A percentile compares a stretch with the other conserved stretches of the same genome.
phyloP scores from a whole-genome alignment of 768 basidiomycete species.

The Strobilomyces echinocephalus region DNA sequence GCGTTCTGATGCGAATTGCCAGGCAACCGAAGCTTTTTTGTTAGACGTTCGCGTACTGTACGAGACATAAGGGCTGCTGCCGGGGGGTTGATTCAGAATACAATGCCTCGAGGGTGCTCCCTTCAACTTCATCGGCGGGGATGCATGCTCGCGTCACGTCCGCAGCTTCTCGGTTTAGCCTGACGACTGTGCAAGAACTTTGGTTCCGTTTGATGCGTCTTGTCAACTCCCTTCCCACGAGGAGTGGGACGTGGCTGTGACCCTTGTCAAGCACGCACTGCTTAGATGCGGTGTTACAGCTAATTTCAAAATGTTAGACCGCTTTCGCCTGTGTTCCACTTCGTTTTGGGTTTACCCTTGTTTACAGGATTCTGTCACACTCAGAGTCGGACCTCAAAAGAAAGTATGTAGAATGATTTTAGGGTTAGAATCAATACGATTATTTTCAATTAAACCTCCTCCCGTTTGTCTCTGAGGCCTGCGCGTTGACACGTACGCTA shows the following conservation, averaged over 20 bases:
- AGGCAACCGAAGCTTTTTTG: constrained; percentile 14
- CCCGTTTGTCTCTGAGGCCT: too few species aligned
- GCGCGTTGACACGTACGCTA: too few species aligned
- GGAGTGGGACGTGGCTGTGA: constrained; percentile 17
- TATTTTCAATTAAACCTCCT: too few species aligned
- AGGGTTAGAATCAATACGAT: too few species aligned
- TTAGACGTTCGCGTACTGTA: not conserved
- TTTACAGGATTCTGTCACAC: too few species aligned
- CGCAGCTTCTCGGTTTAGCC: constrained; percentile 12
- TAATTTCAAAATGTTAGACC: too few species aligned
- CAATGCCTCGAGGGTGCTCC: not conserved
- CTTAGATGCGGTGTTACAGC: not conserved
- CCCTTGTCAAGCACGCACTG: not conserved
- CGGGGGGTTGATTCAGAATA: not conserved
- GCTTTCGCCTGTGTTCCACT: too few species aligned
- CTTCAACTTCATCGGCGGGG: not conserved
- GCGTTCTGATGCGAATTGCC: constrained; percentile 22
- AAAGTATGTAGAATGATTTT: too few species aligned
- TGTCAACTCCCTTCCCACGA: constrained; percentile 14
- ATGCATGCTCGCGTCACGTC: constrained; percentile 1
- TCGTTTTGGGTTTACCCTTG: too few species aligned
- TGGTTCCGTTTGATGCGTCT: not conserved
- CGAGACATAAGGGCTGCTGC: constrained; percentile 5
- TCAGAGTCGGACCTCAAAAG: too few species aligned
- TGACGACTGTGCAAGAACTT: not conserved